phyloP scores from a whole-genome alignment of 1,284 basidiomycete species.

The Caloboletus firmus region DNA sequence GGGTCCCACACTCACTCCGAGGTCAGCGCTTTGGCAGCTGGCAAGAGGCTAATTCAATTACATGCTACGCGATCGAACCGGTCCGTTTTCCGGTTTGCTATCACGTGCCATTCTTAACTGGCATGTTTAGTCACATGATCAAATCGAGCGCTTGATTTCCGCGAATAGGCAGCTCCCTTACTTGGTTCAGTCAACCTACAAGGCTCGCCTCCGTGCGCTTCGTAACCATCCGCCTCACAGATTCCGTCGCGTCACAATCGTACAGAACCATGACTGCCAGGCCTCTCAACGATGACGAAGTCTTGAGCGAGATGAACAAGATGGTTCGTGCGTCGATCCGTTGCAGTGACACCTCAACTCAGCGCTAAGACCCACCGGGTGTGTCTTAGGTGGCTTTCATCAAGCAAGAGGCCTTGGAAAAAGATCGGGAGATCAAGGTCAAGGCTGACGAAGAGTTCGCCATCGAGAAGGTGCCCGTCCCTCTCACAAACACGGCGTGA shows the following conservation, averaged over 20 bases:
- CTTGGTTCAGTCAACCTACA: background rate
- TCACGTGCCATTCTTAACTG: too few species aligned
- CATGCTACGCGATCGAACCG: too few species aligned
- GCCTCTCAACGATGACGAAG: constrained; percentile 94
- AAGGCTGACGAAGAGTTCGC: constrained; percentile 98
- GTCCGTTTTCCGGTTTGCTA: too few species aligned
- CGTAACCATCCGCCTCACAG: background rate
- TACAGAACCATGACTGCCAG: constrained; percentile 51
- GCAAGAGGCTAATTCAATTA: too few species aligned
- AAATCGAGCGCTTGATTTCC: background rate
- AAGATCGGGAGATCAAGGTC: constrained; percentile 93
- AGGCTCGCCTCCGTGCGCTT: background rate
- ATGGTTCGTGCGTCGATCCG: constrained; percentile 65
- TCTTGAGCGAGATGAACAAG: constrained; percentile 97
- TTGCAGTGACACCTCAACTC: background rate
- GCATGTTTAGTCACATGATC: constrained; percentile 2
- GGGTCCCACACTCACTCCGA: background rate
- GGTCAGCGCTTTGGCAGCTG: background rate
- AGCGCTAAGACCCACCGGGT: constrained; percentile 5
- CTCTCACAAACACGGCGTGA: background rate
- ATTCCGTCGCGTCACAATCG: background rate
- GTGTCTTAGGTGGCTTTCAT: constrained; percentile 84
- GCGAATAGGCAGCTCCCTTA: background rate
- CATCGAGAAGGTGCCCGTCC: constrained; percentile 80
- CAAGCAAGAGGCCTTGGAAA: constrained; percentile 95